Conservation (phyloP, 192 early-diverging fungal genomes). For the Coemansia sp. region DNA sequence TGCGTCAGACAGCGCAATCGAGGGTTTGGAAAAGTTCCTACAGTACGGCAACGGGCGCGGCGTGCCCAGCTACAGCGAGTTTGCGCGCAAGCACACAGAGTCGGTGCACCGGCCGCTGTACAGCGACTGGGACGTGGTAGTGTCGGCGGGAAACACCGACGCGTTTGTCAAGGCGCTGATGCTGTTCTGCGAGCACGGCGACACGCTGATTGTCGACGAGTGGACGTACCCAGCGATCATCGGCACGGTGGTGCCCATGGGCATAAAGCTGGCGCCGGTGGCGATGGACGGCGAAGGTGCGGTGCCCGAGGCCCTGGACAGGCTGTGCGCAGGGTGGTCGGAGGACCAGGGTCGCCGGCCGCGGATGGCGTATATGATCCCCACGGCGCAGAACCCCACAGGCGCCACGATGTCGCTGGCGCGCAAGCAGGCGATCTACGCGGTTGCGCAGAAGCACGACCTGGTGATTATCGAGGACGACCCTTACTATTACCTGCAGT, state of each 20-base stretch:
- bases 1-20: constrained; percentile 2
- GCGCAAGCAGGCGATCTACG: constrained; percentile 78
- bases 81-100: constrained; percentile 53
- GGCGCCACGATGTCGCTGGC: constrained; percentile 76
- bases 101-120: constrained; percentile 57
- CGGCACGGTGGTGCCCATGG: constrained; percentile 56
- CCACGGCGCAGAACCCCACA: constrained; percentile 88
- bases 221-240: constrained; percentile 67
- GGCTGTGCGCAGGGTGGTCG: constrained; percentile 35
- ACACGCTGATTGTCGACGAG: constrained; percentile 62
- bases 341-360: constrained; percentile 51
- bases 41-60: constrained; percentile 67
- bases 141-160: constrained; percentile 65
- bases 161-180: constrained; percentile 60
- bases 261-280: constrained; percentile 52
- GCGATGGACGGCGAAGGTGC: constrained; percentile 65
- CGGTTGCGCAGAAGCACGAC: constrained; percentile 70
- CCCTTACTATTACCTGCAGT: constrained; percentile 93
- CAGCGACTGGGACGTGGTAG: constrained; percentile 66
- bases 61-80: constrained; percentile 45
- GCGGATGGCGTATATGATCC: constrained; percentile 73
- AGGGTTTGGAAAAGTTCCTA: constrained; percentile 57
- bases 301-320: constrained; percentile 60
- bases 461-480: constrained; percentile 93
- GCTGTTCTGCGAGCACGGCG: constrained; percentile 60